Evolutionary conservation across 2,329 filamentous ascomycete species (phyloP), one percentile per base, ranked within the genome.

Genomic region (Didymella lethalis): DNA sequence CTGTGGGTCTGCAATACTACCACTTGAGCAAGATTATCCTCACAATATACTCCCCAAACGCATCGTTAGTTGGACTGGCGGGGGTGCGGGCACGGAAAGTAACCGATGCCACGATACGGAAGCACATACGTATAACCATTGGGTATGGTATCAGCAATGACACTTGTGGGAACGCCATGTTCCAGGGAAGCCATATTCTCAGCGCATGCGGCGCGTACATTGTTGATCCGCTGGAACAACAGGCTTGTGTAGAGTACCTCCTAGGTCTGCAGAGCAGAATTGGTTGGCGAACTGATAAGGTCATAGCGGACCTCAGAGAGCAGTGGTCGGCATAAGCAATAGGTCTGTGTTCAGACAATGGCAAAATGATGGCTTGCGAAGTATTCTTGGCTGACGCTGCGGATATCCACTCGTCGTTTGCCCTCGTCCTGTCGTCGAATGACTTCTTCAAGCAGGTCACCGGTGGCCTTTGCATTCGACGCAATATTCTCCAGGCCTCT

Each of bases 341-440:
- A 23, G 41, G 28, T 29, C 18, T 8, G 16, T 25, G n/a, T 4
- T 77, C 63, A 83, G 11, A 85, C 79, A 58, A 85, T 85, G 1
- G 83, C 83, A 76, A 85, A 86, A 63, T 79, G 80, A 64, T 79
- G 79, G 34, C 78, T 79, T 64, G 83, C 80, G 64, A 85, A 85
- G 41, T 83, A 74, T 45, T 79, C 76, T 38, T 77, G 74, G 59
- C 73, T 76, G 29, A 78, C 75, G 29, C 69, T 70, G n/a, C 77
- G 66, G 43, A 79, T 76, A 56, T 80, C 77, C 1, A 77, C 74
- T 41, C 77, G 67, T 48, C 71, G 64, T 53, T 73, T 75, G 20
- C 66, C 67, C 48, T 75, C 69, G 54, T 78, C 77, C 62, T 80
- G 77, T 45, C 72, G 62, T 48, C 70, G 65, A 29, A 76, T 75